Conservation (phyloP, 108 stramenopile species). For the Nannochloropsis gaditana region DNA sequence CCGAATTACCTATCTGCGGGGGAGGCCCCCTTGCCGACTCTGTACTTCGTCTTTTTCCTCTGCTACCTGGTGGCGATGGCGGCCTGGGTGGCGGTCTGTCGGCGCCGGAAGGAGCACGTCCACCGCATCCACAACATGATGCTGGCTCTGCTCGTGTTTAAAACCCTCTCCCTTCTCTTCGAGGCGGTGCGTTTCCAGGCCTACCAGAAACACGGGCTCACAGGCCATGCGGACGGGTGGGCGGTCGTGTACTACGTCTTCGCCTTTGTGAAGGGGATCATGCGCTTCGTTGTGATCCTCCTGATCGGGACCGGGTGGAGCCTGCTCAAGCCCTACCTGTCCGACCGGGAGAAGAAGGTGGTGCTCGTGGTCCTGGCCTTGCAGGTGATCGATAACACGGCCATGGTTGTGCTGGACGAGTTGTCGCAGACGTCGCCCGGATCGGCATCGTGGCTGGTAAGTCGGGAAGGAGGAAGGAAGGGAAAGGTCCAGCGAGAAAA, state of each 20-base stretch:
- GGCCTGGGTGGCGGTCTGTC: conserved; percentile 63
- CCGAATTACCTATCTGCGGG: conserved; percentile 81
- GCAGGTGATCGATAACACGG: conserved; percentile 84
- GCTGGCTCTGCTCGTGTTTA: conserved; percentile 72
- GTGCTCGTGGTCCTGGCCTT: conserved; percentile 72
- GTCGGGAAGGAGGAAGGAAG: not conserved
- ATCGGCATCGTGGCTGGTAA: conserved; percentile 59
- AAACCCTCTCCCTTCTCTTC: conserved; percentile 69
- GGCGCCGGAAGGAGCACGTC: conserved; percentile 56
- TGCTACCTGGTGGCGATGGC: conserved; percentile 61
- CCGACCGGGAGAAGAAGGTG: conserved; percentile 73
- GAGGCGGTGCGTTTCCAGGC: conserved; percentile 63
- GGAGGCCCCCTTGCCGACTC: conserved; percentile 71
- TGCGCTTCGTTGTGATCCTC: conserved; percentile 85
- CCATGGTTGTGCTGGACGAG: conserved; percentile 79
- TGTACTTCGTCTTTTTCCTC: conserved; percentile 73
- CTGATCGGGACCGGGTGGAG: conserved; percentile 76
- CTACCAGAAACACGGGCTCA: conserved; percentile 77
- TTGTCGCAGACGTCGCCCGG: conserved; percentile 64
- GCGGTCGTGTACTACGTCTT: conserved; percentile 73
- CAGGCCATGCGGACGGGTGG: conserved; percentile 82
- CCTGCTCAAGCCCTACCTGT: conserved; percentile 86
- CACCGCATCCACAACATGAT: conserved; percentile 91
- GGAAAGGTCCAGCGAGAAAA: not conserved
- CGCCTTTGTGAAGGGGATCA: conserved; percentile 68